Evolutionary conservation across 208 protist species (phyloP).

Genomic region (Tritrichomonas foetus): DNA sequence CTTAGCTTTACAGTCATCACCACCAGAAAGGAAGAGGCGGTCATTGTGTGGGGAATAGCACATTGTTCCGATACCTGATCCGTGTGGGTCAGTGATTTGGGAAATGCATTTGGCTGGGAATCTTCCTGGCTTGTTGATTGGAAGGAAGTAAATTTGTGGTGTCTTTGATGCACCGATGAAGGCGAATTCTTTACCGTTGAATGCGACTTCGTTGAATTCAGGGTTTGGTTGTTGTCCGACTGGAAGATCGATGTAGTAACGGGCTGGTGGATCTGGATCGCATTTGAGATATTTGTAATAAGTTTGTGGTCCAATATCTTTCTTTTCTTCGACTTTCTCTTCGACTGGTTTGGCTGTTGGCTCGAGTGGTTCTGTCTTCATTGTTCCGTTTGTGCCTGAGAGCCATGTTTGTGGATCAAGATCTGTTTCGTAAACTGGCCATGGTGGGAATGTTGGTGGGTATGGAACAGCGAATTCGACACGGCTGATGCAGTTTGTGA

Average conservation of each 20-base stretch:
- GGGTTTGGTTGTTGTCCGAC: not conserved
- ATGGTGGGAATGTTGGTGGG: slow-evolving; percentile 29
- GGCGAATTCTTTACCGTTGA: not conserved
- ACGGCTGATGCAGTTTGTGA: not conserved
- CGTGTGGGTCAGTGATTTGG: not conserved
- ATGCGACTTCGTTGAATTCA: slow-evolving; percentile 1
- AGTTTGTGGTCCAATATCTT: not conserved
- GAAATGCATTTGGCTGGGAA: not conserved
- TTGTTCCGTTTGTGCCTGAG: not conserved
- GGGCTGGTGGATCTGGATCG: not conserved
- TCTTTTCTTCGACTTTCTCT: not conserved
- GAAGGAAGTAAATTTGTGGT: not conserved
- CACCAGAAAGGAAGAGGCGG: not conserved
- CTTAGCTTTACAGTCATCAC: not conserved
- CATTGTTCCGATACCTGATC: not conserved
- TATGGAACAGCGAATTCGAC: not conserved
- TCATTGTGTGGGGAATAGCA: not conserved
- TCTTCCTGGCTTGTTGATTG: not conserved
- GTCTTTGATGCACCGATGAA: not conserved
- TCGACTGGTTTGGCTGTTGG: not conserved
- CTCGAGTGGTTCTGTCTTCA: not conserved
- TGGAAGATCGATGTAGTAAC: not conserved
- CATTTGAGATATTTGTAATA: not conserved
- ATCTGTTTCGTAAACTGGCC: not conserved
- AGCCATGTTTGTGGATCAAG: not conserved